A percentile compares a stretch with the other conserved stretches of the same genome.
phyloP scores from a whole-genome alignment of 2,329 filamentous ascomycete species.

The Huntiella abstrusa region DNA sequence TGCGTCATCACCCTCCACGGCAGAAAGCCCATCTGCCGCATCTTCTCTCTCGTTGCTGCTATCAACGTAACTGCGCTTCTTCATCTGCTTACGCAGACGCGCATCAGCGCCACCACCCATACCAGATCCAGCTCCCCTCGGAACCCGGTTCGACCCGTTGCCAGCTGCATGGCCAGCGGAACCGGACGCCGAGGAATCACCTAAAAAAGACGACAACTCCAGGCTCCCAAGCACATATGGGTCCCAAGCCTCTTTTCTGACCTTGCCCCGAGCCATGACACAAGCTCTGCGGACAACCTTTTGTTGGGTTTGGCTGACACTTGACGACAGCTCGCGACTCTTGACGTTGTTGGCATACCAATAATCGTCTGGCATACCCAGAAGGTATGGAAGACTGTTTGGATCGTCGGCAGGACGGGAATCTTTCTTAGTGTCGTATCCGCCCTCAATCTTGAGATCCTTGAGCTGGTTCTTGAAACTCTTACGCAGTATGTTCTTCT shows the following conservation, averaged over 20 bases:
- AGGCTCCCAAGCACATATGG: slow-evolving; percentile 12
- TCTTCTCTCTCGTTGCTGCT: slow-evolving; percentile 51
- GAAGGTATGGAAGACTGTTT: slow-evolving; percentile 33
- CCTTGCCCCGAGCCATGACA: slow-evolving; percentile 34
- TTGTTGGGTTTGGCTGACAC: slow-evolving; percentile 27
- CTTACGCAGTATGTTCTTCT: slow-evolving; percentile 48
- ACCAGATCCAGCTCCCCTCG: slow-evolving; percentile 1
- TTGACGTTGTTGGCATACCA: slow-evolving; percentile 37
- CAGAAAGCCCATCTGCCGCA: slow-evolving; percentile 47
- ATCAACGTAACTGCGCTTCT: slow-evolving; percentile 61
- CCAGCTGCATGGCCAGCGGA: no score
- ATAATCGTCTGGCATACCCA: slow-evolving; percentile 32
- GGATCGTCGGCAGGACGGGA: slow-evolving; percentile 22
- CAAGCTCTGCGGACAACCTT: slow-evolving; percentile 30
- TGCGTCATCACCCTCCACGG: slow-evolving; percentile 39
- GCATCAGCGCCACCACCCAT: slow-evolving; percentile 1
- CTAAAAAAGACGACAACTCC: slow-evolving; percentile 2
- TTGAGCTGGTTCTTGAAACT: slow-evolving; percentile 53
- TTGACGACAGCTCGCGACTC: slow-evolving; percentile 34
- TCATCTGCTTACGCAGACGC: slow-evolving; percentile 46
- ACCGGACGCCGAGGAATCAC: slow-evolving; percentile 3
- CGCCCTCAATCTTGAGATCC: slow-evolving; percentile 39
- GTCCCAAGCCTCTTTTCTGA: slow-evolving; percentile 13
- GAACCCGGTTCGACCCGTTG: slow-evolving; percentile 1
- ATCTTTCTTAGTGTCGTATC: slow-evolving; percentile 42